A percentile compares a stretch with the other conserved stretches of the same genome.
Evolutionary conservation across 73 alveolate species (phyloP).

Genomic region (Stentor coeruleus): DNA sequence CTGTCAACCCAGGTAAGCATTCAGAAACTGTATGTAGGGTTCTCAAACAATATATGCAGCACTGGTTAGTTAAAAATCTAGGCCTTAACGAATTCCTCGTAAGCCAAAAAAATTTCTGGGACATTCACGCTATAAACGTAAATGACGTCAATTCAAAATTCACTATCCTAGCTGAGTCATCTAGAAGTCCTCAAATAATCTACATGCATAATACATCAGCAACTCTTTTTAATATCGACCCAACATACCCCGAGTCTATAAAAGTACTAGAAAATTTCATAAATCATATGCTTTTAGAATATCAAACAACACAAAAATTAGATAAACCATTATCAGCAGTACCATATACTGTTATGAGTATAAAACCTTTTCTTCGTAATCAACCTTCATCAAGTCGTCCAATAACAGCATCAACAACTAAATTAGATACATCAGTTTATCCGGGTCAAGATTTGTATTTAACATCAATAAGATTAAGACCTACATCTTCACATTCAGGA

Average conservation of each 20-base stretch:
- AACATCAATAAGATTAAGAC: background rate
- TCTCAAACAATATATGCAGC: constrained; percentile 61
- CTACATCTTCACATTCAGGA: constrained; percentile 13
- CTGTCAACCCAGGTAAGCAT: constrained; percentile 12
- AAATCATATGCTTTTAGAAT: constrained; percentile 29
- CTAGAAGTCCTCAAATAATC: constrained; percentile 75
- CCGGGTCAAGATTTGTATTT: background rate
- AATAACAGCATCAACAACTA: background rate
- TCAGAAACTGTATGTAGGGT: constrained; percentile 58
- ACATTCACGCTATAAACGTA: constrained; percentile 78
- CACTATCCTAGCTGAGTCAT: constrained; percentile 66
- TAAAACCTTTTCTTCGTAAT: background rate
- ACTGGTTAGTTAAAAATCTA: constrained; percentile 58
- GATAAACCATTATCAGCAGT: constrained; percentile 7
- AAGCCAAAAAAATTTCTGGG: constrained; percentile 71
- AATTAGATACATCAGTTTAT: background rate
- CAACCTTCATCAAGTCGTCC: constrained; percentile 22
- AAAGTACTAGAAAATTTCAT: constrained; percentile 63
- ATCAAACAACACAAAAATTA: background rate
- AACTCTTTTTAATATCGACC: constrained; percentile 65
- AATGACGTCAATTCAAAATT: constrained; percentile 43
- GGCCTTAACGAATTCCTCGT: constrained; percentile 66
- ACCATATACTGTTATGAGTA: background rate
- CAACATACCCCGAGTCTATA: constrained; percentile 56
- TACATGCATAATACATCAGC: constrained; percentile 73